Conservation (phyloP, 352 stramenopile species). For the Phytophthora hybrid region DNA sequence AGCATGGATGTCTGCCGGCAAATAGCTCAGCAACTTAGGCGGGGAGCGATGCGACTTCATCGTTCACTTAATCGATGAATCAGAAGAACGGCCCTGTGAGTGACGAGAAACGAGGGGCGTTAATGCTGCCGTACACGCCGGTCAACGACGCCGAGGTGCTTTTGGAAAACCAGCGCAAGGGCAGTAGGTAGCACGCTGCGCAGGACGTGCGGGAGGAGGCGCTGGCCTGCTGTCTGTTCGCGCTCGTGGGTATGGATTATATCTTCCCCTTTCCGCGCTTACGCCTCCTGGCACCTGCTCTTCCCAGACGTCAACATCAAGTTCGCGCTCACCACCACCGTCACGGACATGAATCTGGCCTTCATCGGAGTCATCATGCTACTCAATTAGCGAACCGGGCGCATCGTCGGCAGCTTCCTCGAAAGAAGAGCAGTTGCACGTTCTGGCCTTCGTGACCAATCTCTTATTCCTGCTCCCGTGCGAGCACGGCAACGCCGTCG, state of each 20-base stretch:
- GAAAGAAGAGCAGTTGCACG: conserved; percentile 57
- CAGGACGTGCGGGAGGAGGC: conserved; percentile 59
- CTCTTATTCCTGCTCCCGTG: conserved; percentile 77
- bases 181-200: conserved; percentile 27
- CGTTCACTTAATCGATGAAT: neutral
- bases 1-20: conserved; percentile 38
- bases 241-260: conserved; percentile 82
- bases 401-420: conserved; percentile 80
- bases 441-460: conserved; percentile 80
- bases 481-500: conserved; percentile 69
- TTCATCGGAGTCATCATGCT: conserved; percentile 75
- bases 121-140: conserved; percentile 71
- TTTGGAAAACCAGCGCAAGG: conserved; percentile 42
- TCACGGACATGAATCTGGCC: conserved; percentile 88
- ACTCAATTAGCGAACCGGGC: conserved; percentile 55
- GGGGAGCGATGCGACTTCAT: neutral
- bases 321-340: conserved; percentile 84
- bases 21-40: neutral
- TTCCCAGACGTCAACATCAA: conserved; percentile 91
- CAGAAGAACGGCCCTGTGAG: neutral
- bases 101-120: conserved; percentile 1
- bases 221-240: conserved; percentile 69
- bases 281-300: conserved; percentile 89
- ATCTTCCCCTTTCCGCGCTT: conserved; percentile 90
- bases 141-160: conserved; percentile 37